phyloP scores from a whole-genome alignment of 140 eudicot species.

The Bidens hawaiensis region DNA sequence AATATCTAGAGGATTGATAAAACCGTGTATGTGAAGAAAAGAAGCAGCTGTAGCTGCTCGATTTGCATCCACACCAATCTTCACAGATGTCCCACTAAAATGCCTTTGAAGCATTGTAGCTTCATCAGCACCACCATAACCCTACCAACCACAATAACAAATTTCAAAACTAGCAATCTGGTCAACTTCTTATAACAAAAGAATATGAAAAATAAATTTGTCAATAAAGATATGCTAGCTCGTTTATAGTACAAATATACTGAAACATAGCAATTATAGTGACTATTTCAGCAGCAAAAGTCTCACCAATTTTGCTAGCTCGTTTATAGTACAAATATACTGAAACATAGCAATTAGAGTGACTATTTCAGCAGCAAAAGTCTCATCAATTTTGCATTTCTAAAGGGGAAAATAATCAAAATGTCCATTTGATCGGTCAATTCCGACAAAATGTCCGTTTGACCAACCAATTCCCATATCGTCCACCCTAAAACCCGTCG shows the following conservation, averaged over 20 bases:
- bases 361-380: background rate
- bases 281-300: too few species aligned
- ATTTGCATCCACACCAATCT: conserved; percentile 74
- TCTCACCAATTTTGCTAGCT: too few species aligned
- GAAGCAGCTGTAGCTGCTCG: conserved; percentile 55
- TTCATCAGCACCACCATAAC: conserved; percentile 93
- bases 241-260: too few species aligned
- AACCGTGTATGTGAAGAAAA: conserved; percentile 48
- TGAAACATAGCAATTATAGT: too few species aligned
- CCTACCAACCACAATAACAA: conserved; percentile 40
- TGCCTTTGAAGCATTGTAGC: conserved; percentile 86
- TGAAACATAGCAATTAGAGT: background rate
- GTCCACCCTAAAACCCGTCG: too few species aligned
- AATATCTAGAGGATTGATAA: conserved; percentile 19
- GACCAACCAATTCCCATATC: too few species aligned
- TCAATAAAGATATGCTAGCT: background rate
- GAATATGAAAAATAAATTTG: background rate
- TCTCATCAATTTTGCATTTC: background rate
- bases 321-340: background rate
- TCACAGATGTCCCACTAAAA: conserved; percentile 47
- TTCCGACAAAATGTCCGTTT: too few species aligned
- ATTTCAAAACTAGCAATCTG: conserved; percentile 5
- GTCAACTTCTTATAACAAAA: background rate
- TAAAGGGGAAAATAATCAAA: too few species aligned
- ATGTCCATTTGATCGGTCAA: too few species aligned